Evolutionary conservation across 768 basidiomycete genomes (phyloP).

Genomic region (Lyophyllum decastes): DNA sequence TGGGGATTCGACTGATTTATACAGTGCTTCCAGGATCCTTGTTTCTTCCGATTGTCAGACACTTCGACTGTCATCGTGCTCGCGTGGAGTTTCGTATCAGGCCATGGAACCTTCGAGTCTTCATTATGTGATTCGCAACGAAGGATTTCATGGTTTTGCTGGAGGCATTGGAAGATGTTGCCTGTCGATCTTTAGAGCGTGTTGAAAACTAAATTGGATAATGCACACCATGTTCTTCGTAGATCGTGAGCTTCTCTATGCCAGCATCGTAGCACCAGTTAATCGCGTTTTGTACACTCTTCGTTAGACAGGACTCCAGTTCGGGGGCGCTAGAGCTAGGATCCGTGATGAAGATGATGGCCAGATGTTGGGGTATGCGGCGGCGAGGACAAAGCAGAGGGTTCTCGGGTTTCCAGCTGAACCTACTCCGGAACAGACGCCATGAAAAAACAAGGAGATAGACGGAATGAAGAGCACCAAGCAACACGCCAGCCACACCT

Average conservation of each 20-base stretch:
- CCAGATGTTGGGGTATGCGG: slow-evolving; percentile 67
- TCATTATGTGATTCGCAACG: too few species aligned
- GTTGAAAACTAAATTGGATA: background rate
- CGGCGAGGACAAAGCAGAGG: slow-evolving; percentile 52
- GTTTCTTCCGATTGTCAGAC: too few species aligned
- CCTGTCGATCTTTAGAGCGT: slow-evolving; percentile 28
- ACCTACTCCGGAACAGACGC: slow-evolving; percentile 39
- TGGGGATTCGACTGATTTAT: too few species aligned
- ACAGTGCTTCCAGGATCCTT: too few species aligned
- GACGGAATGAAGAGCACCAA: slow-evolving; percentile 59
- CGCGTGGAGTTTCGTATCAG: too few species aligned
- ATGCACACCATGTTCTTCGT: slow-evolving; percentile 68
- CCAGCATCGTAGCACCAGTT: slow-evolving; percentile 66
- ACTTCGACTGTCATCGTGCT: too few species aligned
- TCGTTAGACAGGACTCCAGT: slow-evolving; percentile 44
- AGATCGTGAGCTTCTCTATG: slow-evolving; percentile 66
- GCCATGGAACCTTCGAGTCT: too few species aligned
- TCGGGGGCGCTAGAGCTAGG: slow-evolving; percentile 32
- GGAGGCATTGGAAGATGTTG: slow-evolving; percentile 37
- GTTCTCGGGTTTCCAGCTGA: slow-evolving; percentile 40
- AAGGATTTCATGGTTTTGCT: slow-evolving; percentile 31
- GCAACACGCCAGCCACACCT: slow-evolving; percentile 45
- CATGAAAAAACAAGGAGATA: slow-evolving; percentile 48
- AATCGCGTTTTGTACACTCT: slow-evolving; percentile 53
- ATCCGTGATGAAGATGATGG: slow-evolving; percentile 59